Conservation (phyloP, 2,329 filamentous ascomycete genomes). For the Aspergillus sp. region DNA sequence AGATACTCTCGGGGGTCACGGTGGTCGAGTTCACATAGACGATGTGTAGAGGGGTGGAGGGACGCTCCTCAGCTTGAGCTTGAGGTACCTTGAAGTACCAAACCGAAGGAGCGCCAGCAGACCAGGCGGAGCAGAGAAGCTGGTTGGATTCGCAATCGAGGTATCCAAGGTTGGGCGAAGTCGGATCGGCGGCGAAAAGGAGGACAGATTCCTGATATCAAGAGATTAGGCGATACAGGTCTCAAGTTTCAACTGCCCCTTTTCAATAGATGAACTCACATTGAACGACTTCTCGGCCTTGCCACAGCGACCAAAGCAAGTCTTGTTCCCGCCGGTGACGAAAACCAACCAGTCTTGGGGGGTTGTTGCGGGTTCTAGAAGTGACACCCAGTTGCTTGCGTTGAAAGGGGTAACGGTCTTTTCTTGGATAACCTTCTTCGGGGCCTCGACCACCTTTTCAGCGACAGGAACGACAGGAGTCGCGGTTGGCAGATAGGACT, state of each 20-base stretch:
- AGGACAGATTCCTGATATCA: slow-evolving; percentile 54
- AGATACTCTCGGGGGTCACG: slow-evolving; percentile 61
- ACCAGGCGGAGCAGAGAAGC: slow-evolving; percentile 66
- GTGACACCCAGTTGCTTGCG: slow-evolving; percentile 60
- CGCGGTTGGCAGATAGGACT: slow-evolving; percentile 58
- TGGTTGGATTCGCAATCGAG: slow-evolving; percentile 64
- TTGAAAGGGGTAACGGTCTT: slow-evolving; percentile 58
- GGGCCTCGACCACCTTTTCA: slow-evolving; percentile 50
- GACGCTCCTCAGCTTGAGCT: slow-evolving; percentile 56
- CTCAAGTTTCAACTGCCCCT: slow-evolving; percentile 1
- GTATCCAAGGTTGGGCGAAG: slow-evolving; percentile 60
- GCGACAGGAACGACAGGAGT: slow-evolving; percentile 37
- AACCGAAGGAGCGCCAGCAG: slow-evolving; percentile 59
- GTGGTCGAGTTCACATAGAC: slow-evolving; percentile 62
- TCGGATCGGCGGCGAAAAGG: slow-evolving; percentile 58
- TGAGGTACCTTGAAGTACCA: slow-evolving; percentile 62
- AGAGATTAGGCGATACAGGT: slow-evolving; percentile 17
- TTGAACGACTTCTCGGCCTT: slow-evolving; percentile 58
- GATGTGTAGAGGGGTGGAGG: slow-evolving; percentile 58
- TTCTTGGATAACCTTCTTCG: slow-evolving; percentile 49
- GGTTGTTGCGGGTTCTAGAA: slow-evolving; percentile 50
- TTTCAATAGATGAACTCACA: slow-evolving; percentile 36
- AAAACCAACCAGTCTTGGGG: slow-evolving; percentile 63
- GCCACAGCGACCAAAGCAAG: slow-evolving; percentile 64
- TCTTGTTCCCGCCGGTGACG: slow-evolving; percentile 67